phyloP scores from a whole-genome alignment of 148 eudicot genomes.

The Rhododendron kiyosumense region DNA sequence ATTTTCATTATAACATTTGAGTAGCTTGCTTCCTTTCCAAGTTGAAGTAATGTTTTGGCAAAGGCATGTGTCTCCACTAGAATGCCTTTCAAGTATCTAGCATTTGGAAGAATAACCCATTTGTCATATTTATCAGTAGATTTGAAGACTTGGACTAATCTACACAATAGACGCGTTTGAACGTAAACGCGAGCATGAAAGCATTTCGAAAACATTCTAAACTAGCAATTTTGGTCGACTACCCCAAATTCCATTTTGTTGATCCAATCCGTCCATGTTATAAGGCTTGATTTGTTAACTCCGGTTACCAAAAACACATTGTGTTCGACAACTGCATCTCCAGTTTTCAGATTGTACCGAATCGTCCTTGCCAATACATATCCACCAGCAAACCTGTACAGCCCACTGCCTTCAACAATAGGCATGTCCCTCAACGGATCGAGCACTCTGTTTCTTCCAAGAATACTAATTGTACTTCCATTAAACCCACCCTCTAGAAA shows the following conservation, averaged over 20 bases:
- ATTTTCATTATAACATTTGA: background rate
- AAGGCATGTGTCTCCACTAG: background rate
- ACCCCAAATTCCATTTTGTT: background rate
- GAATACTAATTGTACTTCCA: conserved; percentile 42
- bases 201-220: background rate
- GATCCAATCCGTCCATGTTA: too few relatives aligned
- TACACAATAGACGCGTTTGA: background rate
- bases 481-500: conserved; percentile 34
- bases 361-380: conserved; percentile 41
- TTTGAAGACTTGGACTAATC: background rate
- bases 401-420: conserved; percentile 43
- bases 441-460: conserved; percentile 37
- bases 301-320: conserved; percentile 29
- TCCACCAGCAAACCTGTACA: conserved; percentile 48
- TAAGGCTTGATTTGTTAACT: too few relatives aligned
- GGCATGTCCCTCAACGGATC: conserved; percentile 46
- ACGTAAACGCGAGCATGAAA: background rate
- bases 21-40: background rate
- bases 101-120: background rate
- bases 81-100: background rate
- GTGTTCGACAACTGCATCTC: conserved; percentile 53
- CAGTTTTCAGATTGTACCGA: conserved; percentile 23
- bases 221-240: background rate
- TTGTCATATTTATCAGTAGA: background rate
- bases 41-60: background rate